Evolutionary conservation across 2,329 filamentous ascomycete species (phyloP).

Genomic region (Amesomyces nigricolor): DNA sequence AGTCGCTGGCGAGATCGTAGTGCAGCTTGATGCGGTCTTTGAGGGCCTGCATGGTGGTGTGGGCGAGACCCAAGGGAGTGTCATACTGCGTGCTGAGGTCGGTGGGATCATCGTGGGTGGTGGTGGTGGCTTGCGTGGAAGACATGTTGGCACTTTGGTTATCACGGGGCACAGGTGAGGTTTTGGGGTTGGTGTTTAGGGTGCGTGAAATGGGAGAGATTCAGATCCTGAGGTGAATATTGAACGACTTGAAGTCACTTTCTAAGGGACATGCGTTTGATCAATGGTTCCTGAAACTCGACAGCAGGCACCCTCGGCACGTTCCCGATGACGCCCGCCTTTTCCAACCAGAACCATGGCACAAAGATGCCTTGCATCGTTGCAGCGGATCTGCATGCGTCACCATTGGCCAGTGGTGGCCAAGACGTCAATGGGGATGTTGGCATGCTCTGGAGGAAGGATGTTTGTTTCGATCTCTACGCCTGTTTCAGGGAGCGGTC

Average conservation of each 20-base stretch:
- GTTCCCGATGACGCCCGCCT: slow-evolving; percentile 5
- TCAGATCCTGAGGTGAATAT: too few species aligned
- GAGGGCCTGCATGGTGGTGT: slow-evolving; percentile 44
- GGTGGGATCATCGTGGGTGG: slow-evolving; percentile 27
- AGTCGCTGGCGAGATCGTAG: slow-evolving; percentile 56
- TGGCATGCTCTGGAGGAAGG: too few species aligned
- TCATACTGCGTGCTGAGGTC: slow-evolving; percentile 42
- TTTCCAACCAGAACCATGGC: not conserved
- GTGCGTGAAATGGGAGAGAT: not conserved
- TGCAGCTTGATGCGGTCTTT: slow-evolving; percentile 56
- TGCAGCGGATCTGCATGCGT: not conserved
- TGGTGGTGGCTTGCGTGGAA: not conserved
- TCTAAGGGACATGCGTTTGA: too few species aligned
- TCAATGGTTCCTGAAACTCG: not conserved
- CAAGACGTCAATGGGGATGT: too few species aligned
- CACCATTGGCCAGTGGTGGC: not conserved
- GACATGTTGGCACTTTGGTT: slow-evolving; percentile 10
- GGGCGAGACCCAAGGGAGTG: slow-evolving; percentile 40
- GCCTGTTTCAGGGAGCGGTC: too few species aligned
- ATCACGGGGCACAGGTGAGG: not conserved
- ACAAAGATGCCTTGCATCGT: not conserved
- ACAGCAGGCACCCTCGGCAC: not conserved
- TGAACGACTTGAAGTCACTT: too few species aligned
- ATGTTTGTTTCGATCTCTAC: too few species aligned
- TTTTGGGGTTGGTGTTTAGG: not conserved